phyloP scores from a whole-genome alignment of 257 asterid genomes.

The Penstemon eatonii region DNA sequence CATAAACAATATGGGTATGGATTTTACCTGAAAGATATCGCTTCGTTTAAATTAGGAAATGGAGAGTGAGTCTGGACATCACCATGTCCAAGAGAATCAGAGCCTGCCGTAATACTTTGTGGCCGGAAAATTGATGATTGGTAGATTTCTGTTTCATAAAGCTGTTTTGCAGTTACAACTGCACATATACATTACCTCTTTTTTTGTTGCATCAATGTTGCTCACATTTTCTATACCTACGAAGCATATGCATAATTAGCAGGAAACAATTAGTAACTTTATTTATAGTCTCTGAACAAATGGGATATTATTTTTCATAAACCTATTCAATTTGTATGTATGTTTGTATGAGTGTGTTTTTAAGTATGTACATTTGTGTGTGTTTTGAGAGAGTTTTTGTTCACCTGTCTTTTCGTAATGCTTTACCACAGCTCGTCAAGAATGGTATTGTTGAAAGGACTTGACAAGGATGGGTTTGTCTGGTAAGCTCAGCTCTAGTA shows the following conservation, averaged over 20 bases:
- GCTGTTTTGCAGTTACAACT: too few relatives aligned
- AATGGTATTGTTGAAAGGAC: slow-evolving; percentile 71
- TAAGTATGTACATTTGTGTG: too few relatives aligned
- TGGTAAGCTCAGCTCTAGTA: slow-evolving; percentile 51
- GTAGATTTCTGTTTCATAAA: background rate
- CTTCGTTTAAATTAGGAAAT: background rate
- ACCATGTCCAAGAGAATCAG: background rate
- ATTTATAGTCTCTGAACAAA: too few relatives aligned
- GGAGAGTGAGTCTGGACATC: background rate
- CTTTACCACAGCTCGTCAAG: slow-evolving; percentile 63
- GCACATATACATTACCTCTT: too few relatives aligned
- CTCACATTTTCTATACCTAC: too few relatives aligned
- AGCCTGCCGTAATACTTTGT: background rate
- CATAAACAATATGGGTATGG: background rate
- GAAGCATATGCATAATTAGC: too few relatives aligned
- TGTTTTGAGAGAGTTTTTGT: background rate
- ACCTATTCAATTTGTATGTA: too few relatives aligned
- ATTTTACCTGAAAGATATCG: background rate
- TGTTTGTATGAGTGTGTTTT: background rate
- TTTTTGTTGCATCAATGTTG: too few relatives aligned
- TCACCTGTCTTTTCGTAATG: background rate
- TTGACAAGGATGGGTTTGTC: slow-evolving; percentile 64
- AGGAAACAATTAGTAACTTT: too few relatives aligned
- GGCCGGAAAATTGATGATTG: background rate
- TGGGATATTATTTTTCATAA: too few relatives aligned